Conservation (phyloP, 2,329 filamentous ascomycete species). For the Xylariaceae sp. region DNA sequence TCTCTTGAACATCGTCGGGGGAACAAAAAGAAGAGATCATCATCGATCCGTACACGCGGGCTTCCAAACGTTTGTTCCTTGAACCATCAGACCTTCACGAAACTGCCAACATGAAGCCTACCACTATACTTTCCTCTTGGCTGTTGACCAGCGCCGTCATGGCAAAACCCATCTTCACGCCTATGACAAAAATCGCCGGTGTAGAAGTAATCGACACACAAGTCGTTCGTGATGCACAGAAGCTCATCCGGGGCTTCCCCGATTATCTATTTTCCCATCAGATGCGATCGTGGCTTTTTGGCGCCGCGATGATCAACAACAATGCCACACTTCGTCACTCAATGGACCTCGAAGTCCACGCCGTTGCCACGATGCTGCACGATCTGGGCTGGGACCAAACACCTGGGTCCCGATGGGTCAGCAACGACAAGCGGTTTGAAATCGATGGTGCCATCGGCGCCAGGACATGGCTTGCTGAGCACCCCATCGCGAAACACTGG, state of each 20-base stretch:
- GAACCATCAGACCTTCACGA: too few species aligned
- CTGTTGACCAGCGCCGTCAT: background rate
- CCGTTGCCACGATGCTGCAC: background rate
- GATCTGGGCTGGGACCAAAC: background rate
- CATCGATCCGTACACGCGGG: too few species aligned
- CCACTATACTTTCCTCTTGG: background rate
- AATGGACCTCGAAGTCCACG: background rate
- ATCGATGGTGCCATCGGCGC: background rate
- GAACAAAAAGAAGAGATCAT: too few species aligned
- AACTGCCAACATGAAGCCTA: background rate
- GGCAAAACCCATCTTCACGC: background rate
- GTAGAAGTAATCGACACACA: background rate
- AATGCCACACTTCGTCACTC: background rate
- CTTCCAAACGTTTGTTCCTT: too few species aligned
- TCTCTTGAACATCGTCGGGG: too few species aligned
- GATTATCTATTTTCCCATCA: background rate
- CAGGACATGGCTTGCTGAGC: background rate
- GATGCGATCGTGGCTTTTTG: background rate
- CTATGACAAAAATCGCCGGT: background rate
- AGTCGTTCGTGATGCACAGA: background rate
- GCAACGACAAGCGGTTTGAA: background rate
- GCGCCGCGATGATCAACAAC: background rate
- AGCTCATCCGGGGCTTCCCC: background rate
- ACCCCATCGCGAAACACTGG: slow-evolving; percentile 15
- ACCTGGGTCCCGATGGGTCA: background rate